Percentiles rank a stretch among this genome's conserved stretches.
phyloP scores from a whole-genome alignment of 441 rosid genomes.

The Jatropha multifida region DNA sequence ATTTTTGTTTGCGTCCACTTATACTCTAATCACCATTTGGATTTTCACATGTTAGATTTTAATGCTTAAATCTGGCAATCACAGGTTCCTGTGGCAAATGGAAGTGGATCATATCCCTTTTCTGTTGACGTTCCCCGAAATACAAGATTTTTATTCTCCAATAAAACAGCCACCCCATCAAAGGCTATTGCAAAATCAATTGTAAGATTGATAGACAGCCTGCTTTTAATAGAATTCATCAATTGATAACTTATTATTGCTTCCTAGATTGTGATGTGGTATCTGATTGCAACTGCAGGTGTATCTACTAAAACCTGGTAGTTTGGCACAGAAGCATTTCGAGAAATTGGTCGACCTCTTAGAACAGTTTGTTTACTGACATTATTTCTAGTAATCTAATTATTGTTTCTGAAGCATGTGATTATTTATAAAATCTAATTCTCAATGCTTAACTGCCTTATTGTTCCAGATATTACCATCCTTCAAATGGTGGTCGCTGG shows the following conservation, averaged over 20 bases:
- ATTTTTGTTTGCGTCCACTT: background rate
- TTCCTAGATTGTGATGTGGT: slow-evolving; percentile 31
- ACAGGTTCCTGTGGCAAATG: slow-evolving; percentile 99
- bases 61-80: slow-evolving; percentile 26
- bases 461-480: slow-evolving; percentile 86
- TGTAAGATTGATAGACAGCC: slow-evolving; percentile 53
- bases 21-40: slow-evolving; percentile 17
- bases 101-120: slow-evolving; percentile 95
- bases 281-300: slow-evolving; percentile 56
- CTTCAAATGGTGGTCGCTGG: slow-evolving; percentile 99
- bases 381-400: slow-evolving; percentile 23
- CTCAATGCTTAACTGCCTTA: slow-evolving; percentile 23
- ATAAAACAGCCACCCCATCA: slow-evolving; percentile 78
- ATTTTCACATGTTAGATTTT: slow-evolving; percentile 16
- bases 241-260: slow-evolving; percentile 25
- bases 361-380: slow-evolving; percentile 86
- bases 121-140: slow-evolving; percentile 91
- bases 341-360: slow-evolving; percentile 96
- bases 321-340: slow-evolving; percentile 71
- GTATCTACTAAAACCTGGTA: slow-evolving; percentile 78
- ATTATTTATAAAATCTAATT: slow-evolving; percentile 22
- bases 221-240: slow-evolving; percentile 22
- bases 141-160: slow-evolving; percentile 93
- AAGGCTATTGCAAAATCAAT: slow-evolving; percentile 90
- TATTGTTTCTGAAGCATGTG: slow-evolving; percentile 29